These are phyloP conservation scores for Schizopora paradoxa DNA, from an alignment of 1,284 basidiomycete species.

Conservation along the genomic window DNA sequence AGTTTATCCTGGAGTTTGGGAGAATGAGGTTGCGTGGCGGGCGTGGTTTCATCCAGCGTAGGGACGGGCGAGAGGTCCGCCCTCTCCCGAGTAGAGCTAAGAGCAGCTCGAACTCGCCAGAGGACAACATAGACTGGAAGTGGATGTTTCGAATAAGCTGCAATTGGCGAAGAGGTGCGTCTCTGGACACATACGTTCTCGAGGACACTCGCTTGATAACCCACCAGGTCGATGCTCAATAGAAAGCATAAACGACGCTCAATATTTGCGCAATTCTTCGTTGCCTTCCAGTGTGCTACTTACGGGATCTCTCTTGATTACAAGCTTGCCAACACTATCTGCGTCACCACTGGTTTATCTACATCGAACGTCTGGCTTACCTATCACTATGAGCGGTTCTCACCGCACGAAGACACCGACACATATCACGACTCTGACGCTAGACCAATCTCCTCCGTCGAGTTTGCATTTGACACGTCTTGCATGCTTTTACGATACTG, in stretches of 20 bases:
- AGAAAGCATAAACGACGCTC: conserved; percentile 30
- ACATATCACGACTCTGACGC: conserved; percentile 53
- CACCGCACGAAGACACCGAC: conserved; percentile 22
- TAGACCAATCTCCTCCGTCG: conserved; percentile 62
- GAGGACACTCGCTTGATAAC: conserved; percentile 5
- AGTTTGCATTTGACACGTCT: conserved; percentile 39
- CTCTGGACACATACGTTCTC: not conserved
- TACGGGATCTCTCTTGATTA: conserved; percentile 37
- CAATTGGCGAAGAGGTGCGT: conserved; percentile 70
- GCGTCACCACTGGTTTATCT: conserved; percentile 26
- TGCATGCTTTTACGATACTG: conserved; percentile 58
- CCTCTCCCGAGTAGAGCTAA: conserved; percentile 51
- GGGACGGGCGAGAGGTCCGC: conserved; percentile 53
- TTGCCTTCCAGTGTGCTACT: conserved; percentile 36
- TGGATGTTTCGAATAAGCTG: conserved; percentile 79
- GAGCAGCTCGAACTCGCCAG: conserved; percentile 14
- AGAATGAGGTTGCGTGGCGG: conserved; percentile 60
- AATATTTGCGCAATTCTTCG: conserved; percentile 13
- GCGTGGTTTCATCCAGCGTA: conserved; percentile 50
- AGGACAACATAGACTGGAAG: conserved; percentile 60
- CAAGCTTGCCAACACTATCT: conserved; percentile 30
- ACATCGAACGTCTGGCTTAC: conserved; percentile 21
- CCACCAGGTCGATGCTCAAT: conserved; percentile 50
- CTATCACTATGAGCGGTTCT: conserved; percentile 28
- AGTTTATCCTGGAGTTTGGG: conserved; percentile 60